Base-by-base conservation (phyloP, 345 rosid genomes). In the Garcia nutans region DNA sequence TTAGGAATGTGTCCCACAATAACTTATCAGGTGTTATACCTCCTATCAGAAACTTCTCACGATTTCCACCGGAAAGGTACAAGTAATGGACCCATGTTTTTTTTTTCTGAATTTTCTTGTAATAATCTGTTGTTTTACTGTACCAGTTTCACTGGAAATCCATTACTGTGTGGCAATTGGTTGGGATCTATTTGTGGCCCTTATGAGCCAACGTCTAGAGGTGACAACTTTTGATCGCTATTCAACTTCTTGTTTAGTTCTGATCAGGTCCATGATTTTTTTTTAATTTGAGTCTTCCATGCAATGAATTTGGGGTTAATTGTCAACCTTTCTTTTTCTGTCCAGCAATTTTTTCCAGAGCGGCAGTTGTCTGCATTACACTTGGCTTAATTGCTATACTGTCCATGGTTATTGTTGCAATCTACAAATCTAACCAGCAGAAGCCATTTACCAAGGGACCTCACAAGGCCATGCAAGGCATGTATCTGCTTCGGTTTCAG, bases 1-100 rank as follows among this genome's bases (percentile, higher is more conserved):
- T 20, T 74, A 96, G 99, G 86, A 92, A 96, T 82, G 86, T 96
- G 41, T 92, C 99, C 42, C 83, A 83, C 83, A 96, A 96, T 89
- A 93, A 93, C 74, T 84, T 96, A 44, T 88, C 99, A 0, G 99
- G 99, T 54, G 49, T 78, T 31, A 69, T 92, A 44, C 97, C 98
- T 8, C 81, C 82, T 3, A 75, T 73, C 47, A 84, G 88, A 64
- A 93, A 96, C 85, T 87, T 93, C 76, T 76, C 94, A 0, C 86
- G 89, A 13, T 92, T 88, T 81, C 85, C 93, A 45, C 82, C 93
- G 0, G 75, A 90, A 19, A 90, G 98, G 98, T 94, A 79, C 10
- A 24, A 10, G 10, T 44, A 19, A 8, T 49, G 8, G 12, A 44
- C 24, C 26, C 0, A 19, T 59, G 0, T 15, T 45, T 67, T n/a